Conservation (phyloP, 2,329 filamentous ascomycete genomes). For the Capronia epimyces region DNA sequence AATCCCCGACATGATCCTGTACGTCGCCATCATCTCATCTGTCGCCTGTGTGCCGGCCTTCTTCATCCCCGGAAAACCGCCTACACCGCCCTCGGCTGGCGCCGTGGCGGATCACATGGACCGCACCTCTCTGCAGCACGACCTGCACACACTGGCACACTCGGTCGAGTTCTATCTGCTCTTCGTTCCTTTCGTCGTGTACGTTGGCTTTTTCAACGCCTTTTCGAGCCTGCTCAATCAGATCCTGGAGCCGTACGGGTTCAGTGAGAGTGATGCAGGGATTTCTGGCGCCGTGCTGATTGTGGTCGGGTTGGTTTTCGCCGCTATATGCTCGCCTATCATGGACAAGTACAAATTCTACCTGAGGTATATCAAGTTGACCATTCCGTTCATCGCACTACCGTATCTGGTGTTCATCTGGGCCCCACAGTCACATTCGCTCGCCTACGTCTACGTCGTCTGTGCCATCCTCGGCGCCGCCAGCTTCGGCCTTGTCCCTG, state of each 20-base stretch:
- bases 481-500: constrained; percentile 72
- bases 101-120: constrained; percentile 43
- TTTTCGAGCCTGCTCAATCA: constrained; percentile 84
- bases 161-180: constrained; percentile 75
- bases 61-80: constrained; percentile 71
- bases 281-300: constrained; percentile 88
- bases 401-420: constrained; percentile 74
- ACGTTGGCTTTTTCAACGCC: constrained; percentile 91
- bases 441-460: constrained; percentile 61
- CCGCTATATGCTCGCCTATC: constrained; percentile 72
- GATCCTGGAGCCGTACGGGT: constrained; percentile 79
- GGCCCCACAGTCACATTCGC: constrained; percentile 59
- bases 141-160: constrained; percentile 50
- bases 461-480: constrained; percentile 71
- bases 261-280: constrained; percentile 75
- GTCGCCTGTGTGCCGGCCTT: constrained; percentile 67
- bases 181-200: constrained; percentile 72
- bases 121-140: constrained; percentile 44
- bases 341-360: constrained; percentile 81
- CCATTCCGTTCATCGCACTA: constrained; percentile 68
- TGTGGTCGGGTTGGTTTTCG: constrained; percentile 71
- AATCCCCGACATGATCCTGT: constrained; percentile 77
- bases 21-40: constrained; percentile 73
- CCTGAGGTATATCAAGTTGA: constrained; percentile 63
- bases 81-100: constrained; percentile 66